Evolutionary conservation across 1,139 yeast genomes (phyloP).

Genomic region (Pichia sp.): DNA sequence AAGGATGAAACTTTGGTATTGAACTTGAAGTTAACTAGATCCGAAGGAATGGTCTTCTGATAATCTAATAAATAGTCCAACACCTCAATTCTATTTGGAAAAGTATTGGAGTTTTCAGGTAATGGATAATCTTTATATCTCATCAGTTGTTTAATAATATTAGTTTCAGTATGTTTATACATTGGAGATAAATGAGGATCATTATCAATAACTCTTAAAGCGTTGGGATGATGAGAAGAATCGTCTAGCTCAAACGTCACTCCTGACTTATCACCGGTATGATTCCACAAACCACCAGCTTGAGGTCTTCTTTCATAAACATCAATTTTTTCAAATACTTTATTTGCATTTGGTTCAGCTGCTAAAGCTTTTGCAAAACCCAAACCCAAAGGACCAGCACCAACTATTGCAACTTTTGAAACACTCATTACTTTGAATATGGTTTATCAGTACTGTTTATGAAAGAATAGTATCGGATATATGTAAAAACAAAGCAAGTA

Average conservation of each 20-base stretch:
- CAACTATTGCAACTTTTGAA: slow-evolving; percentile 37
- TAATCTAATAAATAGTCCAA: slow-evolving; percentile 34
- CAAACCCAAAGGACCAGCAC: slow-evolving; percentile 48
- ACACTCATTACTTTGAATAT: neutral
- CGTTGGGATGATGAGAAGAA: slow-evolving; percentile 10
- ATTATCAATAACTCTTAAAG: slow-evolving; percentile 30
- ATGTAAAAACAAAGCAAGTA: neutral
- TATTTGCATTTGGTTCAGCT: slow-evolving; percentile 33
- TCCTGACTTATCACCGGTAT: slow-evolving; percentile 29
- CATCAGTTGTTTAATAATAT: slow-evolving; percentile 39
- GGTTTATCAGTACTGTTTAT: neutral
- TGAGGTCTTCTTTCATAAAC: slow-evolving; percentile 38
- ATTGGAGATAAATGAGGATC: slow-evolving; percentile 37
- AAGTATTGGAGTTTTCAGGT: slow-evolving; percentile 30
- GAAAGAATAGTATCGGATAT: neutral
- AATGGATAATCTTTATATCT: slow-evolving; percentile 35
- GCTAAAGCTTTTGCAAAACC: slow-evolving; percentile 44
- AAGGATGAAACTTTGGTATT: slow-evolving; percentile 28
- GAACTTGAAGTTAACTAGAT: slow-evolving; percentile 25
- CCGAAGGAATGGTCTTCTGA: slow-evolving; percentile 30
- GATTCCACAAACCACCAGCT: slow-evolving; percentile 46
- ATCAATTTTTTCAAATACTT: slow-evolving; percentile 32
- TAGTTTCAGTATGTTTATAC: slow-evolving; percentile 44
- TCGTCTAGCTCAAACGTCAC: slow-evolving; percentile 14
- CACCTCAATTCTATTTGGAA: slow-evolving; percentile 38